These are phyloP conservation scores for Astrephomene gubernaculifera DNA, from an alignment of 139 green algal species.

Conservation along the genomic window DNA sequence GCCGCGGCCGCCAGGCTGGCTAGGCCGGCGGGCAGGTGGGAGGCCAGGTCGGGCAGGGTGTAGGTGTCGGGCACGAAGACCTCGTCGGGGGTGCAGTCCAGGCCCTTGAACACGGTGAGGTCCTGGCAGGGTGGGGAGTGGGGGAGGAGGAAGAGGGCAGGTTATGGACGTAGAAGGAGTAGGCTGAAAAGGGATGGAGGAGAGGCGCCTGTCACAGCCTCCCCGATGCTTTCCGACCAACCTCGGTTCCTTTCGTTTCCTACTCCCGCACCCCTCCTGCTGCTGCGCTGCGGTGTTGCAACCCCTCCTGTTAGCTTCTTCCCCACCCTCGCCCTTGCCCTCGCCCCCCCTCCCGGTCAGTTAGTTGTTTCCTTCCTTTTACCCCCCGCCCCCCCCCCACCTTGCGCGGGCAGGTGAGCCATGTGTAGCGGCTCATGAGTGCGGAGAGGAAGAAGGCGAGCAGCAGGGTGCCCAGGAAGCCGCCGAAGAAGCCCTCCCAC, in stretches of 20 bases:
- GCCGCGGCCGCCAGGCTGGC: slow-evolving; percentile 34
- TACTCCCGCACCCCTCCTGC: too few relatives aligned
- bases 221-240: too few relatives aligned
- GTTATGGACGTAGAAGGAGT: too few relatives aligned
- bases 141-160: neutral
- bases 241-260: too few relatives aligned
- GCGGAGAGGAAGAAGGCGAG: slow-evolving; percentile 81
- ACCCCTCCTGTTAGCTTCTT: too few relatives aligned
- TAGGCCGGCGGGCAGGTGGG: slow-evolving; percentile 40
- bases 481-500: slow-evolving; percentile 98
- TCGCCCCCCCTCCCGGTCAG: too few relatives aligned
- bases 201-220: too few relatives aligned
- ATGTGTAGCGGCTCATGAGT: slow-evolving; percentile 79
- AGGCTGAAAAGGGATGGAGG: too few relatives aligned
- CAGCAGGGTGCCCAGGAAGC: slow-evolving; percentile 82
- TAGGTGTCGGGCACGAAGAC: slow-evolving; percentile 73
- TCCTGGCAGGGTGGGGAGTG: slow-evolving; percentile 47
- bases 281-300: too few relatives aligned
- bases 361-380: too few relatives aligned
- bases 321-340: too few relatives aligned
- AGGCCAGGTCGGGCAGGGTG: slow-evolving; percentile 54
- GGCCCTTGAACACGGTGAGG: slow-evolving; percentile 56
- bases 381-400: slow-evolving; percentile 54
- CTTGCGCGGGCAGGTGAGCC: slow-evolving; percentile 90
- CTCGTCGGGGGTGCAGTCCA: slow-evolving; percentile 61